These are phyloP conservation scores for Phialophora macrospora DNA, from an alignment of 2,329 filamentous ascomycete genomes.

Conservation along the genomic window DNA sequence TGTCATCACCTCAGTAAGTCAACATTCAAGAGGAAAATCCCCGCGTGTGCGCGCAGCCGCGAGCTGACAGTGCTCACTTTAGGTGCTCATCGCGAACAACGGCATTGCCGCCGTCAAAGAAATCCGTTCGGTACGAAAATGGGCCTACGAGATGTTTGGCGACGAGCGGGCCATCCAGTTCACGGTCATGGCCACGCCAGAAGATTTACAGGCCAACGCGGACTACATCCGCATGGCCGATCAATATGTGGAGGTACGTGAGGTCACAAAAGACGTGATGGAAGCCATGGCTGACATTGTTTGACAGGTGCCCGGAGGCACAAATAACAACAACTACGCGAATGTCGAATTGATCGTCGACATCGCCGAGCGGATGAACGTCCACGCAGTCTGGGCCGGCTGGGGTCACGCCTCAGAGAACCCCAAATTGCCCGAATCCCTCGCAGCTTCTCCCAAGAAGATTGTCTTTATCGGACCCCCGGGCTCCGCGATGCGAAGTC, in stretches of 20 bases:
- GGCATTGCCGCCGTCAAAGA: constrained; percentile 99
- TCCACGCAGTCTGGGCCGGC: constrained; percentile 98
- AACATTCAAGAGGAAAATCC: not conserved
- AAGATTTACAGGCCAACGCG: constrained; percentile 95
- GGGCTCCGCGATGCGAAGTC: constrained; percentile 96
- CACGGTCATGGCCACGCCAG: constrained; percentile 98
- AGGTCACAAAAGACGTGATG: constrained; percentile 6
- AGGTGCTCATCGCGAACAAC: constrained; percentile 99
- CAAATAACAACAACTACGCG: constrained; percentile 99
- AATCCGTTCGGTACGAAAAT: constrained; percentile 98
- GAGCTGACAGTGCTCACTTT: constrained; percentile 37
- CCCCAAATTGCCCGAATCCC: constrained; percentile 92
- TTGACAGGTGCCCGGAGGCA: constrained; percentile 82
- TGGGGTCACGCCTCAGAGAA: constrained; percentile 99
- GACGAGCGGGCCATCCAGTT: constrained; percentile 98
- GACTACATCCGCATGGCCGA: constrained; percentile 99
- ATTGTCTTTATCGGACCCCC: constrained; percentile 99
- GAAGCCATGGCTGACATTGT: constrained; percentile 22
- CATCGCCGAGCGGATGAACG: constrained; percentile 96
- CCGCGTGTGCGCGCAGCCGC: constrained; percentile 8
- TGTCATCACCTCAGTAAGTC: constrained; percentile 91
- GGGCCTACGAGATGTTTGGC: constrained; percentile 99
- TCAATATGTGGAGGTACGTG: constrained; percentile 85
- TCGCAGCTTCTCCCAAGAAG: constrained; percentile 95
- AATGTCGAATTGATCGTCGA: constrained; percentile 99